These are phyloP conservation scores for Apophysomyces trapeziformis DNA, from an alignment of 371 early-diverging fungal genomes.

Conservation along the genomic window DNA sequence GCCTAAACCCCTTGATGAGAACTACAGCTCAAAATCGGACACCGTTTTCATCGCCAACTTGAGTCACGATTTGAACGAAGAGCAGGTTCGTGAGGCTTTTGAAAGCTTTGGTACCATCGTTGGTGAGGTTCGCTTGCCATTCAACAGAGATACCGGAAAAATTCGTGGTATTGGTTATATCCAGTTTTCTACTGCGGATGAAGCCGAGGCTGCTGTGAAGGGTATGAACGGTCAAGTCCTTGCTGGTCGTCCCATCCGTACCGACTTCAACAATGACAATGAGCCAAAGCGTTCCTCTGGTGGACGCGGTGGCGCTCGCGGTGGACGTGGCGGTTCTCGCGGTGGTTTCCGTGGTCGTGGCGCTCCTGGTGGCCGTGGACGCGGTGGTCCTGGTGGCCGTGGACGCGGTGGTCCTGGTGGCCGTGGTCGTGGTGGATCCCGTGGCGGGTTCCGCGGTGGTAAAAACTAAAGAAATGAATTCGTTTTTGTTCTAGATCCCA, in stretches of 20 bases:
- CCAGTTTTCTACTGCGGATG: slow-evolving; percentile 62
- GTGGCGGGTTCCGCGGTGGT: slow-evolving; percentile 24
- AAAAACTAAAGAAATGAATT: slow-evolving; percentile 7
- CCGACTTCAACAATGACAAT: slow-evolving; percentile 61
- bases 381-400: slow-evolving; percentile 37
- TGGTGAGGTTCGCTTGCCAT: slow-evolving; percentile 67
- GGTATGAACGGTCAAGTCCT: slow-evolving; percentile 70
- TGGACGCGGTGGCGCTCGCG: slow-evolving; percentile 43
- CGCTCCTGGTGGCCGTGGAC: slow-evolving; percentile 46
- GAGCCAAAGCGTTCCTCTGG: slow-evolving; percentile 48
- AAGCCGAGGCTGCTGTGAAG: slow-evolving; percentile 70
- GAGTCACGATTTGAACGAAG: slow-evolving; percentile 88
- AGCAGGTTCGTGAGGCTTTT: slow-evolving; percentile 86
- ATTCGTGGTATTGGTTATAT: slow-evolving; percentile 81
- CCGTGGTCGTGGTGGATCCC: slow-evolving; percentile 32
- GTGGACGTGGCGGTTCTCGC: slow-evolving; percentile 50
- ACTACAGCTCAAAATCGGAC: slow-evolving; percentile 48
- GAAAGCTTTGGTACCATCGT: slow-evolving; percentile 86
- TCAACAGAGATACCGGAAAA: slow-evolving; percentile 65
- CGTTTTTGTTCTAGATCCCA: background rate
- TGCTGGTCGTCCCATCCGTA: slow-evolving; percentile 71
- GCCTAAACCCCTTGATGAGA: slow-evolving; percentile 39
- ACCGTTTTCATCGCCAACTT: slow-evolving; percentile 96
- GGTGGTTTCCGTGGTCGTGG: slow-evolving; percentile 44
- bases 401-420: slow-evolving; percentile 38